Percentiles rank a stretch among this genome's conserved stretches.
Conservation (phyloP, 371 early-diverging fungal genomes). For the Lichtheimia hyalospora region DNA sequence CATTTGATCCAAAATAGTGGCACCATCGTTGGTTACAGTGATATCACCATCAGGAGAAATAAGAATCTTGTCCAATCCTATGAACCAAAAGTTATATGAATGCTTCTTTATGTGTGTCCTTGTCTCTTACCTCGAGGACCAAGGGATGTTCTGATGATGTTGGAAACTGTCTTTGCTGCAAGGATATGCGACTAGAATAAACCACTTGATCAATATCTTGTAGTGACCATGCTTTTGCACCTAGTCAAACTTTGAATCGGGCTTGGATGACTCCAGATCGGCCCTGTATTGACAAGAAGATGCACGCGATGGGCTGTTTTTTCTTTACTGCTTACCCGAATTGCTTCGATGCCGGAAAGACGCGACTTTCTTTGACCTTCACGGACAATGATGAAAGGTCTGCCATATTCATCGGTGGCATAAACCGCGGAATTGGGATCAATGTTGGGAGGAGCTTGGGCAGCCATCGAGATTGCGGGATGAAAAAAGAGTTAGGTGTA, state of each 20-base stretch:
- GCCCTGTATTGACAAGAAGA: no score
- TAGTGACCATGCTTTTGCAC: no score
- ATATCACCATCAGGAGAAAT: slow-evolving; percentile 99
- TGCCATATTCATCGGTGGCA: slow-evolving; percentile 91
- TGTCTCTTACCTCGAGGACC: slow-evolving; percentile 91
- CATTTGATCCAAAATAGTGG: slow-evolving; percentile 99
- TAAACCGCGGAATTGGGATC: slow-evolving; percentile 55
- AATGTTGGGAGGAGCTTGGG: slow-evolving; percentile 14
- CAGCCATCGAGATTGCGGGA: slow-evolving; percentile 7
- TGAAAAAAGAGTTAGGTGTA: background rate
- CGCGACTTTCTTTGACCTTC: slow-evolving; percentile 90
- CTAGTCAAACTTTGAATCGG: no score
- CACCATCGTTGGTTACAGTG: slow-evolving; percentile 99
- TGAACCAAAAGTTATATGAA: background rate
- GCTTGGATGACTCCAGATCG: no score
- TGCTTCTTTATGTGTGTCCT: background rate
- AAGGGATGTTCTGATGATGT: slow-evolving; percentile 97
- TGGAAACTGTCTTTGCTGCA: slow-evolving; percentile 96
- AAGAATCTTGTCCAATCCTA: slow-evolving; percentile 99
- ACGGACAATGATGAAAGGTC: slow-evolving; percentile 94
- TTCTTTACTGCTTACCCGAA: slow-evolving; percentile 66
- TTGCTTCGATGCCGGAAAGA: slow-evolving; percentile 88
- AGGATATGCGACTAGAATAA: slow-evolving; percentile 91
- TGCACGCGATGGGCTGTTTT: no score
- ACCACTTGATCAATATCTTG: background rate